Conservation (phyloP, 495 filamentous ascomycete species). For the Aspergillus carlsbadensis region DNA sequence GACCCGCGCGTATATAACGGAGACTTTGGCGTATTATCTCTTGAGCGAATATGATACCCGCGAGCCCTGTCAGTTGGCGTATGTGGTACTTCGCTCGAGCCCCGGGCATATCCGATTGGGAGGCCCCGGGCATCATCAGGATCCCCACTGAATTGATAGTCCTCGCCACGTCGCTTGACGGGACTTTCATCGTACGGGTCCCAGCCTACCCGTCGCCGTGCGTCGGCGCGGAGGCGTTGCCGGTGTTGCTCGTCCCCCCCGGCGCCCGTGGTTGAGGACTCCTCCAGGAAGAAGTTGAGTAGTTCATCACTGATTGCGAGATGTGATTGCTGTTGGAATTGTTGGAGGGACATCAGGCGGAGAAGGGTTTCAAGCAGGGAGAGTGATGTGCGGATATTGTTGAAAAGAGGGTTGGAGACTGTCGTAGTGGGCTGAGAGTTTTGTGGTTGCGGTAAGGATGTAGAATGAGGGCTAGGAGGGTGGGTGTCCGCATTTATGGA, state of each 20-base stretch:
- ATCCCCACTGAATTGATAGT: slow-evolving; percentile 51
- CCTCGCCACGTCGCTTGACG: slow-evolving; percentile 61
- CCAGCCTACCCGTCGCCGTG: slow-evolving; percentile 80
- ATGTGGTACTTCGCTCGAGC: slow-evolving; percentile 26
- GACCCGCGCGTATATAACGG: slow-evolving; percentile 23
- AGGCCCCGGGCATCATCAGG: slow-evolving; percentile 27
- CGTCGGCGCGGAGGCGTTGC: slow-evolving; percentile 66
- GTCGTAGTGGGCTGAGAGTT: slow-evolving; percentile 35
- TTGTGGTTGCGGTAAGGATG: slow-evolving; percentile 23
- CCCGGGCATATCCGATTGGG: slow-evolving; percentile 24
- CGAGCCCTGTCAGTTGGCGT: slow-evolving; percentile 30
- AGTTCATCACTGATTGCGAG: slow-evolving; percentile 93
- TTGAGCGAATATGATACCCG: slow-evolving; percentile 36
- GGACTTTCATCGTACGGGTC: slow-evolving; percentile 79
- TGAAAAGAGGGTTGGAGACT: slow-evolving; percentile 39
- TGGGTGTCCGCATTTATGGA: slow-evolving; percentile 29
- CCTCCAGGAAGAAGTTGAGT: slow-evolving; percentile 89
- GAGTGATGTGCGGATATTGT: slow-evolving; percentile 73
- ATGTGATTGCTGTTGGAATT: slow-evolving; percentile 93
- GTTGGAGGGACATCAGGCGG: slow-evolving; percentile 88
- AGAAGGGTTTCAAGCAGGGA: slow-evolving; percentile 94
- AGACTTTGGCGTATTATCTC: slow-evolving; percentile 42
- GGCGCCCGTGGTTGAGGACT: slow-evolving; percentile 70
- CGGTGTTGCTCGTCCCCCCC: slow-evolving; percentile 70
- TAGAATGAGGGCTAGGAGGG: slow-evolving; percentile 9